phyloP scores from a whole-genome alignment of 148 eudicot species.

The Cornus controversa region DNA sequence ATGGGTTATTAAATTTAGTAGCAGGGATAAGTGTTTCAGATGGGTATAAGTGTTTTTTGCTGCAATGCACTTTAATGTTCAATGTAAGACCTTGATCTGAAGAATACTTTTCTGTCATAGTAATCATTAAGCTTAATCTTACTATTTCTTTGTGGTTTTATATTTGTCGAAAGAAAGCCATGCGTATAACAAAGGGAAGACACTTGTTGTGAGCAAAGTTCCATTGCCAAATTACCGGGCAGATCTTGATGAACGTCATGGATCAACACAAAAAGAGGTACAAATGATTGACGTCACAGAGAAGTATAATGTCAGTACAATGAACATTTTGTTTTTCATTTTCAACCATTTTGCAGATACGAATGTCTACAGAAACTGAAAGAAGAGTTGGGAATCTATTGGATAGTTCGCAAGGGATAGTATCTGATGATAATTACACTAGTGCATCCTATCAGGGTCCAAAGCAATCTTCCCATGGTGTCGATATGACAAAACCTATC shows the following conservation, averaged over 20 bases:
- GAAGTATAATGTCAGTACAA: neutral
- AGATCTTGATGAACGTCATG: slow-evolving; percentile 94
- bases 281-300: slow-evolving; percentile 1
- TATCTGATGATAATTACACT: slow-evolving; percentile 23
- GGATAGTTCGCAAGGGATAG: slow-evolving; percentile 46
- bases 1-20: neutral
- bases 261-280: slow-evolving; percentile 92
- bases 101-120: neutral
- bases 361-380: slow-evolving; percentile 79
- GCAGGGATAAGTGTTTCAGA: neutral
- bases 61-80: neutral
- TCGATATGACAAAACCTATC: slow-evolving; percentile 24
- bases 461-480: slow-evolving; percentile 22
- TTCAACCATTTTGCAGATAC: slow-evolving; percentile 51
- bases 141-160: slow-evolving; percentile 21
- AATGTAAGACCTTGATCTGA: neutral
- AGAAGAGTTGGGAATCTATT: slow-evolving; percentile 72
- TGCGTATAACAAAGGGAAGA: slow-evolving; percentile 91
- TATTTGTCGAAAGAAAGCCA: slow-evolving; percentile 79
- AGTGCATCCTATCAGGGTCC: slow-evolving; percentile 48
- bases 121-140: slow-evolving; percentile 2
- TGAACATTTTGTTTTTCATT: neutral
- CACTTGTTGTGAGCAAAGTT: slow-evolving; percentile 90
- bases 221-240: slow-evolving; percentile 92
- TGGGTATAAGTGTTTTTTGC: neutral